phyloP scores from a whole-genome alignment of 371 early-diverging fungal genomes.

The Mortierella sp. region DNA sequence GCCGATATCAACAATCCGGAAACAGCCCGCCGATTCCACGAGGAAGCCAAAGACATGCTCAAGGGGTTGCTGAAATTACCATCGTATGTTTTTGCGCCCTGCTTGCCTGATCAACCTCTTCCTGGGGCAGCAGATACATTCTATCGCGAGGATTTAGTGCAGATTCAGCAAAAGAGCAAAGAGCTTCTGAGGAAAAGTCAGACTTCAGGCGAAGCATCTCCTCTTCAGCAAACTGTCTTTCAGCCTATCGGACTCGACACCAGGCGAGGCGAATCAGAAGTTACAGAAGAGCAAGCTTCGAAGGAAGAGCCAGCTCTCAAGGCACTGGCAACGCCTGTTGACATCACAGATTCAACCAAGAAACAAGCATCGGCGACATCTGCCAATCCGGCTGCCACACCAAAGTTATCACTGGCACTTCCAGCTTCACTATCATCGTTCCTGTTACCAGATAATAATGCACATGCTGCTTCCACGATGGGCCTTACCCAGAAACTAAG shows the following conservation, averaged over 20 bases:
- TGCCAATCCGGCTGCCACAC: background rate
- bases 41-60: slow-evolving; percentile 26
- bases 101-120: slow-evolving; percentile 41
- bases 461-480: slow-evolving; percentile 7
- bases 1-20: slow-evolving; percentile 32
- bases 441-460: slow-evolving; percentile 4
- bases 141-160: slow-evolving; percentile 45
- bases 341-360: background rate
- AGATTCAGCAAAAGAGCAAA: slow-evolving; percentile 36
- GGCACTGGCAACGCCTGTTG: background rate
- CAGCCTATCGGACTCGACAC: background rate
- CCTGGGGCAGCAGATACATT: slow-evolving; percentile 50
- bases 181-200: slow-evolving; percentile 25
- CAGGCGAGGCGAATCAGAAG: background rate
- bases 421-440: slow-evolving; percentile 31
- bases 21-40: slow-evolving; percentile 31
- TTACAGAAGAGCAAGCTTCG: background rate
- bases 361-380: background rate
- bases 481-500: slow-evolving; percentile 40
- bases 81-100: slow-evolving; percentile 32
- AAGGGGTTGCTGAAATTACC: slow-evolving; percentile 30
- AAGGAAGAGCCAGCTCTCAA: background rate
- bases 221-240: background rate
- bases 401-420: slow-evolving; percentile 15
- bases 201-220: background rate